These are phyloP conservation scores for Citrullus amarus DNA, from an alignment of 306 rosid genomes.

Conservation along the genomic window DNA sequence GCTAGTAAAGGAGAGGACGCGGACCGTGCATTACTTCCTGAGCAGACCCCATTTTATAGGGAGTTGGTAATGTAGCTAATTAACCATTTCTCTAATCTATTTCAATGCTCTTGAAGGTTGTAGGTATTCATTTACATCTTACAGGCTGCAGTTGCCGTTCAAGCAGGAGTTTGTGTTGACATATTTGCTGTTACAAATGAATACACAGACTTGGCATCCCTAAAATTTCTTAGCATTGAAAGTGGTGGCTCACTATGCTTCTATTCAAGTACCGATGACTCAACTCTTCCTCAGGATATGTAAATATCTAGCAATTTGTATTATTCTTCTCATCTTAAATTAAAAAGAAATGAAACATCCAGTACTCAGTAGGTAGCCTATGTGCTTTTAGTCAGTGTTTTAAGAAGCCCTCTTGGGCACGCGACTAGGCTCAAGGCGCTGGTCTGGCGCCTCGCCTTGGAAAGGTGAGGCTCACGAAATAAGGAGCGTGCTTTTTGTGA, in stretches of 20 bases:
- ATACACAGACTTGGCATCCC: constrained; percentile 91
- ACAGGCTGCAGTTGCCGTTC: constrained; percentile 96
- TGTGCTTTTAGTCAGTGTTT: not conserved
- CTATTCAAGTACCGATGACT: constrained; percentile 75
- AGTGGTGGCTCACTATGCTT: constrained; percentile 87
- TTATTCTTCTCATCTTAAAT: not conserved
- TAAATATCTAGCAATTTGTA: constrained; percentile 24
- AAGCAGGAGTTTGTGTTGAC: constrained; percentile 96
- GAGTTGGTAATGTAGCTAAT: constrained; percentile 50
- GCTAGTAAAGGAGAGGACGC: constrained; percentile 99
- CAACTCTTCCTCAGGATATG: constrained; percentile 98
- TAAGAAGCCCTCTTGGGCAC: too few relatives aligned
- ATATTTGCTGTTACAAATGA: constrained; percentile 95
- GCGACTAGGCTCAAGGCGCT: too few relatives aligned
- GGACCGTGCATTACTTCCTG: constrained; percentile 91
- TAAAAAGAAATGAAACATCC: not conserved
- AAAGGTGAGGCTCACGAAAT: too few relatives aligned
- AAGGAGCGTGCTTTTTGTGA: too few relatives aligned
- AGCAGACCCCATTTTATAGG: constrained; percentile 89
- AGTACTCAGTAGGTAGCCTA: not conserved
- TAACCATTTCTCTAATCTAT: not conserved
- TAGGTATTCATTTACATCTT: constrained; percentile 32
- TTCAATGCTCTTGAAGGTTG: constrained; percentile 5
- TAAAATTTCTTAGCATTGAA: constrained; percentile 79
- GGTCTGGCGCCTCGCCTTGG: too few relatives aligned